Evolutionary conservation across 2,329 filamentous ascomycete species (phyloP), one percentile per base, ranked within the genome.

Genomic region (Diplocarpon rosae): DNA sequence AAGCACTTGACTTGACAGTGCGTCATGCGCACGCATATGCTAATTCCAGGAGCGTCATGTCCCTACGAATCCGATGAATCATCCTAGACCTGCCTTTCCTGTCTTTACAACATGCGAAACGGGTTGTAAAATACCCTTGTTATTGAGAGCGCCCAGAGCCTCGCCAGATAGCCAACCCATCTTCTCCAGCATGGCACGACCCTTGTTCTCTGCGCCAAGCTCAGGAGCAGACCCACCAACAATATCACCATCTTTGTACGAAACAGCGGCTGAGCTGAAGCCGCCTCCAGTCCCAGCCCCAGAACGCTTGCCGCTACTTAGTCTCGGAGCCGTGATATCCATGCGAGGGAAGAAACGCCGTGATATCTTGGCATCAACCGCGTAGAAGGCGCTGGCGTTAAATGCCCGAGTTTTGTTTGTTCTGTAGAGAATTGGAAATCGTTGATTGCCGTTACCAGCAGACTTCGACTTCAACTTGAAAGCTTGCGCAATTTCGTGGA

Each of bases 151-250:
- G 42, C 92, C 92, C 1, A 98, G 72, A 1, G 84, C 85, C 59
- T 82, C 94, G 5, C 92, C 92, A 42, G 73, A 82, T 49, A 76
- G 84, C 89, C 92, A 98, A 3, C 92, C 92, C 92, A 96, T 96
- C 66, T 92, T 96, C 66, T 94, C 87, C 52, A 98, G 66, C 78
- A 98, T 85, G 2, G 79, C 78, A 40, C 87, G 76, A 10, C 92
- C 92, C 53, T 78, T 86, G 61, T 95, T 96, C 42, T 83, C 84
- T 4, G 71, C 69, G 1, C 85, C 85, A 28, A 98, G 72, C 62
- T 95, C 89, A 10, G 88, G 85, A 1, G 90, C 89, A 38, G 79
- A 77, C 1, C 76, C 86, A 38, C 90, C 92, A 2, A 96, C 88
- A 24, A 94, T 69, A 53, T 96, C 89, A 14, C 92, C 92, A 57